A percentile compares a stretch with the other conserved stretches of the same genome.
These are phyloP conservation scores for Rhytidhysteron rufulum DNA, from an alignment of 2,329 filamentous ascomycete species.

Conservation along the genomic window DNA sequence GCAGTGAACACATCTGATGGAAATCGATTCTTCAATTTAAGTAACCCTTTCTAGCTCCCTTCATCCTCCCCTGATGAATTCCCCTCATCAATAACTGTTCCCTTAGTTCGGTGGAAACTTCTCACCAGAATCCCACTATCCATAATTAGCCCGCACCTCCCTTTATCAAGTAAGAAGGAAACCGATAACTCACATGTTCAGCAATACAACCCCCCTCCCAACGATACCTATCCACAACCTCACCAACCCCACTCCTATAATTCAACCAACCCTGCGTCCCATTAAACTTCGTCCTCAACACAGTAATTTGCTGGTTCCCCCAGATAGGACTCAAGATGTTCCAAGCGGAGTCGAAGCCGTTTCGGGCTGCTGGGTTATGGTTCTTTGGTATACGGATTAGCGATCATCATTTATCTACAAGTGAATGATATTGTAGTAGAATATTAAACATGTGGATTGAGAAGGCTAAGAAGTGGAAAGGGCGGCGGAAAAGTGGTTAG, in stretches of 20 bases:
- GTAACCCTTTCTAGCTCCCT: no score
- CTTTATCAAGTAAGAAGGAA: neutral
- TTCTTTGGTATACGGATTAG: no score
- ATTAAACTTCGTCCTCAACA: slow-evolving; percentile 19
- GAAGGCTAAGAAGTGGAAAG: no score
- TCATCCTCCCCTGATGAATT: no score
- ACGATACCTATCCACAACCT: slow-evolving; percentile 24
- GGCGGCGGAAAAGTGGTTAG: no score
- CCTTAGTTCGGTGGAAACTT: slow-evolving; percentile 1
- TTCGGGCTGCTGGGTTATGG: slow-evolving; percentile 24
- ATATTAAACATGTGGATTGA: no score
- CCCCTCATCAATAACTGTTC: no score
- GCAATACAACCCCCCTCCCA: slow-evolving; percentile 30
- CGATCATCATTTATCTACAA: no score
- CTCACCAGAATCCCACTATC: slow-evolving; percentile 1
- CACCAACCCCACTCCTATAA: slow-evolving; percentile 18
- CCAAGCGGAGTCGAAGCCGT: slow-evolving; percentile 27
- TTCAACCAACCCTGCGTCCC: slow-evolving; percentile 23
- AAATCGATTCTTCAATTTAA: no score
- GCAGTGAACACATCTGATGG: no score
- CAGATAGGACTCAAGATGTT: slow-evolving; percentile 21
- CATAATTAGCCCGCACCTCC: neutral
- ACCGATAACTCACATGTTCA: slow-evolving; percentile 20
- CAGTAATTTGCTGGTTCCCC: slow-evolving; percentile 18
- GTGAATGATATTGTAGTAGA: no score